phyloP scores from a whole-genome alignment of 495 filamentous ascomycete species.

The Letharia columbiana region DNA sequence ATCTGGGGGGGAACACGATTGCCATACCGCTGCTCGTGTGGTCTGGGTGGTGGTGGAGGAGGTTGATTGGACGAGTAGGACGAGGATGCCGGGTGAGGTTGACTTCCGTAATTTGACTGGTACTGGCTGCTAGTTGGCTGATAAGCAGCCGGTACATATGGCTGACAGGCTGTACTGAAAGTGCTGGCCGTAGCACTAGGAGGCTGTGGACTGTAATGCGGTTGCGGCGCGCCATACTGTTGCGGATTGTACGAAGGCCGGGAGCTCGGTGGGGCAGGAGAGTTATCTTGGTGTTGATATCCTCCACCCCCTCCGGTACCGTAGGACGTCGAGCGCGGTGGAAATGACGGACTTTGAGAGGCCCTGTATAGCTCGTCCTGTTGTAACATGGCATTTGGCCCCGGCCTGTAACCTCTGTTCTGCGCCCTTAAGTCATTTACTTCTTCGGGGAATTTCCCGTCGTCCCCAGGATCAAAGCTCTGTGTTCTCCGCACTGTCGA shows the following conservation, averaged over 20 bases:
- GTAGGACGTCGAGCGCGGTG: conserved; percentile 24
- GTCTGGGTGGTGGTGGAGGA: conserved; percentile 41
- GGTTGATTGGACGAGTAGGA: conserved; percentile 33
- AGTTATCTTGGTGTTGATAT: conserved; percentile 40
- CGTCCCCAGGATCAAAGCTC: conserved; percentile 76
- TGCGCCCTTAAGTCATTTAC: conserved; percentile 30
- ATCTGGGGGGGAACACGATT: conserved; percentile 31
- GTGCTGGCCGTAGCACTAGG: conserved; percentile 27
- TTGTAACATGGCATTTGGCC: conserved; percentile 18
- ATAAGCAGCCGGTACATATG: conserved; percentile 68
- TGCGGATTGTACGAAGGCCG: conserved; percentile 74
- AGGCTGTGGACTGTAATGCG: conserved; percentile 40
- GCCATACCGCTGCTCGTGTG: conserved; percentile 42
- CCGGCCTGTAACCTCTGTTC: conserved; percentile 16
- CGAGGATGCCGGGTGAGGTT: conserved; percentile 28
- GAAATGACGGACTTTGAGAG: conserved; percentile 24
- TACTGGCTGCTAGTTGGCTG: conserved; percentile 32
- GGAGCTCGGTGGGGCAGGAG: conserved; percentile 35
- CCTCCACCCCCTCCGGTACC: conserved; percentile 33
- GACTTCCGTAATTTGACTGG: conserved; percentile 23
- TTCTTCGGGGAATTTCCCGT: conserved; percentile 47
- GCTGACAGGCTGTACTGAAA: conserved; percentile 41
- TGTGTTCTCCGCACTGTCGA: conserved; percentile 47
- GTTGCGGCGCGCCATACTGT: conserved; percentile 51
- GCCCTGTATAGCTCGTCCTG: conserved; percentile 25